These are phyloP conservation scores for Eucalyptus camaldulensis DNA, from an alignment of 345 rosid species.

Conservation along the genomic window DNA sequence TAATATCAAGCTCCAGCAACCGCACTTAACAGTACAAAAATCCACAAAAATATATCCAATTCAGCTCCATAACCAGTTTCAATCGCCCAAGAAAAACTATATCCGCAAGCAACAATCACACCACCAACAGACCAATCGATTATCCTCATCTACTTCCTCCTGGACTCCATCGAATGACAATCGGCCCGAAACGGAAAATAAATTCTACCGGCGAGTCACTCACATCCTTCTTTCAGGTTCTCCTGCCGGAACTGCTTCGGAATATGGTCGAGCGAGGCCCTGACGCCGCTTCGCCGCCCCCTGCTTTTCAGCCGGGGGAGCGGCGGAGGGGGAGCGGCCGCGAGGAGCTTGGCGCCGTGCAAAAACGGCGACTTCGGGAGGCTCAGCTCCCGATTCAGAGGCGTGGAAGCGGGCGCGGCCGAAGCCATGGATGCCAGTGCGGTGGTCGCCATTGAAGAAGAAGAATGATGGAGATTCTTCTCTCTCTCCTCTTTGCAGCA, in stretches of 20 bases:
- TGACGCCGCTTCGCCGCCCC: neutral
- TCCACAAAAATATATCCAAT: neutral
- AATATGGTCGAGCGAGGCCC: constrained; percentile 31
- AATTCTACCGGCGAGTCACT: neutral
- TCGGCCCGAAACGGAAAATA: neutral
- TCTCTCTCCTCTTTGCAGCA: neutral
- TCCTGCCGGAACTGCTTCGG: constrained; percentile 74
- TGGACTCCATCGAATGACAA: neutral
- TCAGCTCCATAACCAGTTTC: neutral
- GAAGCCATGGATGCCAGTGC: neutral
- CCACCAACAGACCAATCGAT: neutral
- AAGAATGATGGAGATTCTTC: neutral
- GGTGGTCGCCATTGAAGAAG: constrained; percentile 36
- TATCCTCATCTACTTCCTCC: neutral
- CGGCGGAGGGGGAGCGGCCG: neutral
- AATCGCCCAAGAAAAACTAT: neutral
- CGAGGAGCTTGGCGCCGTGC: neutral
- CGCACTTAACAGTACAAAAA: neutral
- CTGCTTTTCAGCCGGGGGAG: neutral
- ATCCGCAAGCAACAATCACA: neutral
- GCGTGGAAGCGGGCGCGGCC: neutral
- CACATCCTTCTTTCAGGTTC: constrained; percentile 74
- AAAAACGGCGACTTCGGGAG: neutral
- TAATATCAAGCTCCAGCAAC: neutral
- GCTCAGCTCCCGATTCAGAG: neutral